phyloP scores from a whole-genome alignment of 148 eudicot species.

The Camellia granthamiana region DNA sequence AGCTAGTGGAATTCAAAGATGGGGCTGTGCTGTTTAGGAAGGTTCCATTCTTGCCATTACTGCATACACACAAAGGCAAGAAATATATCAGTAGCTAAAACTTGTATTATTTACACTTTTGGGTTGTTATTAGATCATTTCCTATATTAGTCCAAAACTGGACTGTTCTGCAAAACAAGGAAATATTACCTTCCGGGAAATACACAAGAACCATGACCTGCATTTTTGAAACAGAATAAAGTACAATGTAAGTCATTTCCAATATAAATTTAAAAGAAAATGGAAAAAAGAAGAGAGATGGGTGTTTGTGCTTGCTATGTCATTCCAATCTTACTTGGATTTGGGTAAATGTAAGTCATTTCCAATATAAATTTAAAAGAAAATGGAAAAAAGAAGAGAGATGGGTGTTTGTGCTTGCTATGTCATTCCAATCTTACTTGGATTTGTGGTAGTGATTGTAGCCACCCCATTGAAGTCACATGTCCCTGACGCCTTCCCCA shows the following conservation, averaged over 20 bases:
- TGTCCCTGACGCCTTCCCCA: conserved; percentile 51
- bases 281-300: background rate
- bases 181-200: conserved; percentile 39
- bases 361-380: background rate
- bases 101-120: too few species aligned
- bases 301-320: background rate
- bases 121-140: too few species aligned
- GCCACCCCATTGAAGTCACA: conserved; percentile 93
- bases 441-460: conserved; percentile 69
- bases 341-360: too few species aligned
- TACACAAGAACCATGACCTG: conserved; percentile 68
- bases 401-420: background rate
- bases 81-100: background rate
- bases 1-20: conserved; percentile 49
- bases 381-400: background rate
- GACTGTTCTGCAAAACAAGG: background rate
- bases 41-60: conserved; percentile 38
- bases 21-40: conserved; percentile 49
- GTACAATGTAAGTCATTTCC: background rate
- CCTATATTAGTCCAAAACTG: background rate
- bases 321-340: conserved; percentile 61
- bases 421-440: conserved; percentile 47
- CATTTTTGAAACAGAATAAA: conserved; percentile 13
- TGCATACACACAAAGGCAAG: conserved; percentile 5
- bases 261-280: background rate